Percentiles rank a stretch among this genome's conserved stretches.
phyloP scores from a whole-genome alignment of 1,139 yeast species.

The Scheffersomyces lignicola region DNA sequence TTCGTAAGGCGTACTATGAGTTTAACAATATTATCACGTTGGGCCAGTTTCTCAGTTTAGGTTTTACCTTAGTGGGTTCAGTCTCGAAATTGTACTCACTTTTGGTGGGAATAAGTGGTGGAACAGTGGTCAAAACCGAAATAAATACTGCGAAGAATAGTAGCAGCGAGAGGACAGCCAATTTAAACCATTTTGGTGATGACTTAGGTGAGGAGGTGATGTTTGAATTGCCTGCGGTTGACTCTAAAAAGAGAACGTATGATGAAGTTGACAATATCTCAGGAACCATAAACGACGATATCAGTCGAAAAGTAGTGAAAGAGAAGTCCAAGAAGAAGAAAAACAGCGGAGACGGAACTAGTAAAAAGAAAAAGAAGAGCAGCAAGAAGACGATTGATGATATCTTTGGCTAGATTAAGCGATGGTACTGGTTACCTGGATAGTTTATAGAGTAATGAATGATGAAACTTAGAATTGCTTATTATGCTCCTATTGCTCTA shows the following conservation, averaged over 20 bases:
- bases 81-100: slow-evolving; percentile 47
- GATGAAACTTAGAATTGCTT: too few species aligned
- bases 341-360: slow-evolving; percentile 4
- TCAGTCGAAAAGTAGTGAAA: neutral
- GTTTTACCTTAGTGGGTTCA: slow-evolving; percentile 65
- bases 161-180: slow-evolving; percentile 9
- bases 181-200: slow-evolving; percentile 7
- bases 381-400: slow-evolving; percentile 16
- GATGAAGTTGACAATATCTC: slow-evolving; percentile 7
- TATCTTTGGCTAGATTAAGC: slow-evolving; percentile 14
- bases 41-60: slow-evolving; percentile 78
- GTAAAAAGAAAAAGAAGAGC: slow-evolving; percentile 6
- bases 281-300: slow-evolving; percentile 6
- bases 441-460: too few species aligned
- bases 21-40: slow-evolving; percentile 69
- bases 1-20: slow-evolving; percentile 55
- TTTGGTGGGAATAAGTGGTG: slow-evolving; percentile 21
- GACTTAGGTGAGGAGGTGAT: slow-evolving; percentile 28
- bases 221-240: slow-evolving; percentile 8
- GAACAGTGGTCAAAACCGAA: slow-evolving; percentile 6
- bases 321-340: neutral
- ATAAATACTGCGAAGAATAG: slow-evolving; percentile 15
- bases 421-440: too few species aligned
- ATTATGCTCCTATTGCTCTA: too few species aligned
- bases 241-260: slow-evolving; percentile 5